These are phyloP conservation scores for Bassia scoparia DNA, from an alignment of 148 eudicot species.

Conservation along the genomic window DNA sequence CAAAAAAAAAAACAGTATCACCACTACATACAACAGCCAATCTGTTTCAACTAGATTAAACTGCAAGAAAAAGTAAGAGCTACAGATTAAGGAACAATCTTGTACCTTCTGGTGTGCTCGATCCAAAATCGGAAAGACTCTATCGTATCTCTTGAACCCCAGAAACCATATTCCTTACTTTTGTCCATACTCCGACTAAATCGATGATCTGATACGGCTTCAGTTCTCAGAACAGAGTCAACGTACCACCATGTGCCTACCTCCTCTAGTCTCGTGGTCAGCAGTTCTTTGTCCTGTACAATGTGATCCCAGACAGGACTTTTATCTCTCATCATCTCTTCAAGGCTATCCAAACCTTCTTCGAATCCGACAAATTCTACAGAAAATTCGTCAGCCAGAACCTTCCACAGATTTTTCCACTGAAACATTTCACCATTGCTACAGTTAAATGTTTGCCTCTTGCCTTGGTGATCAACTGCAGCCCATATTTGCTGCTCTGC, in stretches of 20 bases:
- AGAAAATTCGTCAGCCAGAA: conserved; percentile 56
- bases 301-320: conserved; percentile 66
- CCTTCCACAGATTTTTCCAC: conserved; percentile 75
- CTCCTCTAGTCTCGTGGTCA: conserved; percentile 51
- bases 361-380: conserved; percentile 42
- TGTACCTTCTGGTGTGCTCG: conserved; percentile 49
- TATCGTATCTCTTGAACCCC: conserved; percentile 54
- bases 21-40: background rate
- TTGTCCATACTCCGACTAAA: conserved; percentile 47
- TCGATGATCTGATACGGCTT: conserved; percentile 23
- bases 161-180: conserved; percentile 63
- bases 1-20: background rate
- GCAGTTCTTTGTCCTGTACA: conserved; percentile 46
- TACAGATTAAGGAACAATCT: conserved; percentile 47
- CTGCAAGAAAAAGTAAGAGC: background rate
- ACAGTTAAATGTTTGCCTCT: conserved; percentile 60
- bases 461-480: conserved; percentile 50
- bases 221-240: conserved; percentile 39
- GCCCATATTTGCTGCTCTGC: conserved; percentile 88
- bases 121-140: conserved; percentile 59
- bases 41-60: background rate
- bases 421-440: conserved; percentile 70
- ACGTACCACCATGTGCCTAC: conserved; percentile 57
- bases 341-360: conserved; percentile 35
- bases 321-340: conserved; percentile 64